These are phyloP conservation scores for Microsporum ferrugineum DNA, from an alignment of 2,329 filamentous ascomycete genomes.

Conservation along the genomic window DNA sequence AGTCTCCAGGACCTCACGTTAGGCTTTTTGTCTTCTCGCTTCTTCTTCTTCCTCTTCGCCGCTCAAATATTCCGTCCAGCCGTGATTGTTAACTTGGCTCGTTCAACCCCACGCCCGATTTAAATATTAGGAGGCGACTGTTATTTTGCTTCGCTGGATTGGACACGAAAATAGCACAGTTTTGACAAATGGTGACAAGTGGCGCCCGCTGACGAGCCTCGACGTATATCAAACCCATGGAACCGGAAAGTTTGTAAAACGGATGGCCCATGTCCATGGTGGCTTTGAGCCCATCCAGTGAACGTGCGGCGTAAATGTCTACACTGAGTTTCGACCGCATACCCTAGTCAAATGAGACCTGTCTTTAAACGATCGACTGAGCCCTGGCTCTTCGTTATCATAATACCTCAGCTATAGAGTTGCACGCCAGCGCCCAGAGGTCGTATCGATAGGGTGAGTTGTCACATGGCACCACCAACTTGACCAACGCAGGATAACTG, in stretches of 20 bases:
- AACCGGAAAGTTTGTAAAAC: constrained; percentile 2
- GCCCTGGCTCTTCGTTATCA: not conserved
- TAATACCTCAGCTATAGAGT: not conserved
- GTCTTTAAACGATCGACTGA: constrained; percentile 1
- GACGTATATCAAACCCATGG: constrained; percentile 2
- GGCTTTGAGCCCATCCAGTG: not conserved
- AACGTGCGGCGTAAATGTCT: not conserved
- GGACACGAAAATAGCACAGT: not conserved
- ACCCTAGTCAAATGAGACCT: not conserved
- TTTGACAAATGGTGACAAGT: not conserved
- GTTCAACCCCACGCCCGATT: not conserved
- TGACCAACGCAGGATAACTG: not conserved
- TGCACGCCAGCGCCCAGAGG: constrained; percentile 2
- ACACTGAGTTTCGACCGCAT: not conserved
- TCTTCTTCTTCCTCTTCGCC: not conserved
- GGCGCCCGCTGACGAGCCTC: not conserved
- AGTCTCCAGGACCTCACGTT: not conserved
- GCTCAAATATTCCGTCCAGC: not conserved
- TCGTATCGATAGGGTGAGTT: constrained; percentile 3
- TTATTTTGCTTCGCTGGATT: not conserved
- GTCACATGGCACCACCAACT: constrained; percentile 2
- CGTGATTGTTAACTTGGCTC: not conserved
- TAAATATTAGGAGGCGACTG: not conserved
- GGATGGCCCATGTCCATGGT: constrained; percentile 1
- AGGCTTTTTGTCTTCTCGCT: not conserved